Conservation (phyloP, 805 yeast genomes). For the Hanseniaspora pseudoguilliermondii region DNA sequence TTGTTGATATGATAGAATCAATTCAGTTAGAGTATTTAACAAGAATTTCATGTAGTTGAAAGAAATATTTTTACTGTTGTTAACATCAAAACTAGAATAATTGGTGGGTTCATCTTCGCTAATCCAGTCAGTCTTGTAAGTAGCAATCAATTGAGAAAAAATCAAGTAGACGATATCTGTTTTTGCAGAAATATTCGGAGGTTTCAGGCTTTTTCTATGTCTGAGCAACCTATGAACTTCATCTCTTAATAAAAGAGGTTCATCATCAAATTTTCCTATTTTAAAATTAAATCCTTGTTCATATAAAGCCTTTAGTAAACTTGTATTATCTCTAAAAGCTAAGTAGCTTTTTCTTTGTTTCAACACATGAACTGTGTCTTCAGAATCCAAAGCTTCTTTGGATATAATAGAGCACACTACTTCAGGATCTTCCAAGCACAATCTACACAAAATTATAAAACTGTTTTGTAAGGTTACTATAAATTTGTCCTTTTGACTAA, state of each 20-base stretch:
- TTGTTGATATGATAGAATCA: conserved; percentile 64
- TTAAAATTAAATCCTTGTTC: conserved; percentile 25
- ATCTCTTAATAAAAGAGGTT: conserved; percentile 18
- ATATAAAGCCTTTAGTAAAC: background rate
- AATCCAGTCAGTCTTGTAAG: conserved; percentile 31
- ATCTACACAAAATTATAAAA: conserved; percentile 45
- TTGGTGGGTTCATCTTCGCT: conserved; percentile 26
- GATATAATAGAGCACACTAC: conserved; percentile 38
- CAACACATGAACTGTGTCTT: background rate
- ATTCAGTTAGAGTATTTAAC: conserved; percentile 54
- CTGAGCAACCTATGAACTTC: background rate
- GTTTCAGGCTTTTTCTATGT: background rate
- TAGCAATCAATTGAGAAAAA: conserved; percentile 51
- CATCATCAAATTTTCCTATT: conserved; percentile 25
- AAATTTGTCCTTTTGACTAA: conserved; percentile 28
- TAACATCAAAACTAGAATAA: conserved; percentile 23
- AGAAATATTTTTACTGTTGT: conserved; percentile 38
- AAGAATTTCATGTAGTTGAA: conserved; percentile 59
- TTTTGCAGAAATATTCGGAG: background rate
- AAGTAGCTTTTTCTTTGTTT: background rate
- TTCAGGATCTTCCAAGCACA: conserved; percentile 53
- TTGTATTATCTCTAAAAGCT: background rate
- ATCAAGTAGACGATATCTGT: conserved; percentile 55
- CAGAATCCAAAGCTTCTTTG: conserved; percentile 31
- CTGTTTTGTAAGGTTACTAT: conserved; percentile 35